phyloP scores from a whole-genome alignment of 2,329 filamentous ascomycete genomes.

The Cercospora sp. region DNA sequence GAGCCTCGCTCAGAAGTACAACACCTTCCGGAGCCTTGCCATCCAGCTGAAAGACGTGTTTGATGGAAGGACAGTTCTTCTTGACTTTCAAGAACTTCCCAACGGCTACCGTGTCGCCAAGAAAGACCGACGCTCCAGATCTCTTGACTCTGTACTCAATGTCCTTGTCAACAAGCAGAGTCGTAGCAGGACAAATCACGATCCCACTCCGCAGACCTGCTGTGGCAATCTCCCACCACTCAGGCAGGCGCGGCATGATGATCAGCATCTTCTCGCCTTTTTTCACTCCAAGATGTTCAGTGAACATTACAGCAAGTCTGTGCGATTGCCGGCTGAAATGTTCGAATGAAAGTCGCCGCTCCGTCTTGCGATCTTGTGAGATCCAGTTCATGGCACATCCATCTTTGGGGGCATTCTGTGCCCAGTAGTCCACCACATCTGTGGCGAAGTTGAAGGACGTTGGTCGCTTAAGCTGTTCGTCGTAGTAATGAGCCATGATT shows the following conservation, averaged over 20 bases:
- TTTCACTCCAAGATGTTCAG: conserved; percentile 36
- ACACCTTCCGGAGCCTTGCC: conserved; percentile 30
- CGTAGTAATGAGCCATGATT: conserved; percentile 35
- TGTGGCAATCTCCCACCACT: conserved; percentile 46
- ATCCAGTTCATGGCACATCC: conserved; percentile 44
- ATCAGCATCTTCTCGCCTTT: conserved; percentile 42
- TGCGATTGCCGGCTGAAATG: conserved; percentile 44
- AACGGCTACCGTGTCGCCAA: conserved; percentile 42
- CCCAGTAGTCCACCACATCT: conserved; percentile 47
- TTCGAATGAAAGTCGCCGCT: conserved; percentile 38
- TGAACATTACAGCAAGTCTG: conserved; percentile 41
- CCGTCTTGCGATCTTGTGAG: conserved; percentile 37
- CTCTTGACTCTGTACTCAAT: conserved; percentile 43
- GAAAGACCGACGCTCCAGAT: conserved; percentile 41
- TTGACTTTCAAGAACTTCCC: conserved; percentile 40
- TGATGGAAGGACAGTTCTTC: conserved; percentile 38
- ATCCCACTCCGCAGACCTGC: conserved; percentile 42
- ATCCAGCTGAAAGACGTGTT: conserved; percentile 40
- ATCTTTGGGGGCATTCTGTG: conserved; percentile 32
- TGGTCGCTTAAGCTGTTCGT: conserved; percentile 26
- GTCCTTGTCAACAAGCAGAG: conserved; percentile 43
- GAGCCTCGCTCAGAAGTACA: conserved; percentile 31
- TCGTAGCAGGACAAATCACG: conserved; percentile 44
- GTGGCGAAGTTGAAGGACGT: conserved; percentile 45
- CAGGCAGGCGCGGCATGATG: conserved; percentile 42